phyloP scores from a whole-genome alignment of 768 basidiomycete species.

The Amanita inopinata region DNA sequence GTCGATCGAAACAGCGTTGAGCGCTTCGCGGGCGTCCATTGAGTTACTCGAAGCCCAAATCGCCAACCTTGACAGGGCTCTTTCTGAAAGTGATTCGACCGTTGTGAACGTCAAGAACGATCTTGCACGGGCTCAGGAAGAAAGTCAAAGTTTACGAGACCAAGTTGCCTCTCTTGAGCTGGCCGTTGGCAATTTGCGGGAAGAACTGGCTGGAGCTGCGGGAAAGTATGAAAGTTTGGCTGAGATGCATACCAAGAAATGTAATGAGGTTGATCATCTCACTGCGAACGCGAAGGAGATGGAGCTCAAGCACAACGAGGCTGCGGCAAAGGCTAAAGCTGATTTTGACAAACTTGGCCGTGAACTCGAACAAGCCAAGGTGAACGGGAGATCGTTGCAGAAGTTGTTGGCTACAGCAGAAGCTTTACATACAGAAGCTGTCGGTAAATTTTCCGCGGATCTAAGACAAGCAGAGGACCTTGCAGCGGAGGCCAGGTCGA shows the following conservation, averaged over 20 bases:
- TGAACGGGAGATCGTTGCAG: background rate
- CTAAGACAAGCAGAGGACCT: conserved; percentile 1
- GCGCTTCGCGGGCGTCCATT: conserved; percentile 3
- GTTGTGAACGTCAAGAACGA: conserved; percentile 7
- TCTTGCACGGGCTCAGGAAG: background rate
- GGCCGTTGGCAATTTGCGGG: background rate
- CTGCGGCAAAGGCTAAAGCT: background rate
- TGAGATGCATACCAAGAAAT: background rate
- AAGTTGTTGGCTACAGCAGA: background rate
- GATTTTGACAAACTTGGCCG: background rate
- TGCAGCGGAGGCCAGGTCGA: conserved; percentile 4
- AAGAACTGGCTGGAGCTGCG: background rate
- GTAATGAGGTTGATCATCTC: background rate
- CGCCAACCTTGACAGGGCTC: background rate
- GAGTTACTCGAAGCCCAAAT: conserved; percentile 2
- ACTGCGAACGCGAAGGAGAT: background rate
- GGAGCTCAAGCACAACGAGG: background rate
- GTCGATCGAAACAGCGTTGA: background rate
- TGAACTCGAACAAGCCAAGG: conserved; percentile 1
- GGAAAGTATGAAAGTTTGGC: background rate
- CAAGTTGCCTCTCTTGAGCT: background rate
- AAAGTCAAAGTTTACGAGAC: background rate
- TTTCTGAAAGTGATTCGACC: conserved; percentile 2
- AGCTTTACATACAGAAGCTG: background rate
- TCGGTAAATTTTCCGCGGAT: conserved; percentile 4